Percentiles rank a stretch among this genome's conserved stretches.
These are phyloP conservation scores for Mycena metata DNA, from an alignment of 768 basidiomycete species.

Conservation along the genomic window DNA sequence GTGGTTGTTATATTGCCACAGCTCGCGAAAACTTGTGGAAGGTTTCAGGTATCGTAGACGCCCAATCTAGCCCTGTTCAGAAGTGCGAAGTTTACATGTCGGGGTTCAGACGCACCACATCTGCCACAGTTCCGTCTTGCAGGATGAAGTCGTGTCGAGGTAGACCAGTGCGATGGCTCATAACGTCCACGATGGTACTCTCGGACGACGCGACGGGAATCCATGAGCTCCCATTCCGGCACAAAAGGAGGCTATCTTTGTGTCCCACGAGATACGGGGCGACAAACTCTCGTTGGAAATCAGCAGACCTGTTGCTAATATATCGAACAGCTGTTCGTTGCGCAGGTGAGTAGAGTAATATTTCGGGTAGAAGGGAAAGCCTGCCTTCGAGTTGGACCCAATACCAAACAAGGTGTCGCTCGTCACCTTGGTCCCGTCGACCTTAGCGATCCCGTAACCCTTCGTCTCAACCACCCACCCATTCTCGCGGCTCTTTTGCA, in stretches of 20 bases:
- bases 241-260: conserved; percentile 39
- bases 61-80: conserved; percentile 27
- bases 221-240: conserved; percentile 40
- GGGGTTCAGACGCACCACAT: conserved; percentile 30
- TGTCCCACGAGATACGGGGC: conserved; percentile 35
- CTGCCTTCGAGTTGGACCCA: conserved; percentile 40
- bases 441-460: conserved; percentile 39
- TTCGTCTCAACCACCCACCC: conserved; percentile 38
- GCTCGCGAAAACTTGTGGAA: conserved; percentile 44
- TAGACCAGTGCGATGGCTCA: conserved; percentile 47
- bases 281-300: conserved; percentile 37
- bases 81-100: not conserved
- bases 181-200: conserved; percentile 43
- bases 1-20: conserved; percentile 45
- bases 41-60: conserved; percentile 40
- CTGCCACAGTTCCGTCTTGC: conserved; percentile 18
- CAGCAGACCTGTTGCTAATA: conserved; percentile 37
- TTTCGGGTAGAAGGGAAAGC: not conserved
- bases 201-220: conserved; percentile 37
- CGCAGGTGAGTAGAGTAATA: not conserved
- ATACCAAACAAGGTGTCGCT: conserved; percentile 36
- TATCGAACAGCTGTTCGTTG: conserved; percentile 34
- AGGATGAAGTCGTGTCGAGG: conserved; percentile 44
- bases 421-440: conserved; percentile 35
- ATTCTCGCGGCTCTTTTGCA: conserved; percentile 10